Evolutionary conservation across 441 rosid genomes (phyloP), one percentile per base, ranked within the genome.

Genomic region (Arabidopsis lyrata): DNA sequence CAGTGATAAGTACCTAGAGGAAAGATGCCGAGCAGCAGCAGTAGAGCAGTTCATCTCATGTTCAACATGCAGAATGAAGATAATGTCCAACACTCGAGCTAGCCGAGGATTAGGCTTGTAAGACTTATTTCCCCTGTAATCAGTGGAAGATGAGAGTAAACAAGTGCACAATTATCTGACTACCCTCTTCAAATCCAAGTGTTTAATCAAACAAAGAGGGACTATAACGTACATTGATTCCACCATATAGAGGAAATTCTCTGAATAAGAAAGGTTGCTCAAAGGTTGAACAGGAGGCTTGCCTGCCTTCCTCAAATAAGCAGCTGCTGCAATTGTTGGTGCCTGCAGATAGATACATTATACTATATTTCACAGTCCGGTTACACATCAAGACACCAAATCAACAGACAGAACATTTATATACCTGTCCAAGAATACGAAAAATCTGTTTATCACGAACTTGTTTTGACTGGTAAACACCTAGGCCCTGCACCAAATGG

Each of bases 41-140:
- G 98, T 93, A 5, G 97, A 91, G 66, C 98, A 95, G 74, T 93
- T 93, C 99, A 95, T 94, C 78, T 94, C 99, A 83, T 94, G 99
- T 72, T 94, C 99, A 18, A 97, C 99, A 70, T 92, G 99, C 61
- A 95, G 77, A 68, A 95, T 86, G 80, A 95, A 91, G 78, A 95
- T 89, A 16, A 91, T 55, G 63, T 95, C 99, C 27, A 95, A 65
- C 52, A 89, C 99, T 65, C 94, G 87, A 72, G 98, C 98, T n/a
- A 95, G 77, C 32, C 92, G 87, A 72, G 98, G 92, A 81, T 93
- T 88, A 52, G 99, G 99, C 75, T 83, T 88, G 77, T 95, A 95
- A 55, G 91, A 70, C 85, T 83, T 88, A 68, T 93, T 71, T 10
- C 98, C 97, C 83, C 99, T 95, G 91, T 69, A 66, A 53, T 47